Conservation (phyloP, 345 rosid genomes). For the Gossypium raimondii region DNA sequence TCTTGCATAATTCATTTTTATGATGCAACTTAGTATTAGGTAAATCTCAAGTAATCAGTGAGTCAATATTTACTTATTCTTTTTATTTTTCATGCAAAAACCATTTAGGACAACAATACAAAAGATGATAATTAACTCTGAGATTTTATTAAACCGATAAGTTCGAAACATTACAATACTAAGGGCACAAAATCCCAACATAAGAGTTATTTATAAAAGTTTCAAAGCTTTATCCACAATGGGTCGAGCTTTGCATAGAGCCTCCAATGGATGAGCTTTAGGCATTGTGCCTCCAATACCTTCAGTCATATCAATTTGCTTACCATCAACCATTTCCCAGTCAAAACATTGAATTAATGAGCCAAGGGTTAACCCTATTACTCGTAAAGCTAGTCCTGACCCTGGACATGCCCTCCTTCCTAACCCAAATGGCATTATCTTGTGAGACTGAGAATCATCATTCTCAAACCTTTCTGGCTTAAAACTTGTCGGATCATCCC, state of each 20-base stretch:
- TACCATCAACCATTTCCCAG: neutral
- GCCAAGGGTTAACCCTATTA: neutral
- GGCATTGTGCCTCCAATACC: no score
- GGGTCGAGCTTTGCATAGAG: neutral
- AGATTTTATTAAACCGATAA: no score
- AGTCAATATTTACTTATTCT: no score
- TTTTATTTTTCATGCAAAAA: no score
- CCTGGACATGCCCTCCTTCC: neutral
- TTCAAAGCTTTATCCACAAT: neutral
- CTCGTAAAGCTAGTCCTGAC: neutral
- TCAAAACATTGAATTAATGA: neutral
- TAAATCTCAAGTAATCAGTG: no score
- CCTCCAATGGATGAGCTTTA: neutral
- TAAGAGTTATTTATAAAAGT: no score
- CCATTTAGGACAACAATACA: no score
- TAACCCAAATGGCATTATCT: neutral
- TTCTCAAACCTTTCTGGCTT: neutral
- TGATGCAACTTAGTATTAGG: no score
- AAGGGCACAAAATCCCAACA: no score
- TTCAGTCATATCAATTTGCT: neutral
- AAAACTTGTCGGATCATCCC: neutral
- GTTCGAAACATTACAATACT: no score
- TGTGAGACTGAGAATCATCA: neutral
- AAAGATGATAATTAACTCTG: no score
- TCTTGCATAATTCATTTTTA: no score